Base-by-base conservation (phyloP, 257 asterid species). In the Fraxinus cuspidata region DNA sequence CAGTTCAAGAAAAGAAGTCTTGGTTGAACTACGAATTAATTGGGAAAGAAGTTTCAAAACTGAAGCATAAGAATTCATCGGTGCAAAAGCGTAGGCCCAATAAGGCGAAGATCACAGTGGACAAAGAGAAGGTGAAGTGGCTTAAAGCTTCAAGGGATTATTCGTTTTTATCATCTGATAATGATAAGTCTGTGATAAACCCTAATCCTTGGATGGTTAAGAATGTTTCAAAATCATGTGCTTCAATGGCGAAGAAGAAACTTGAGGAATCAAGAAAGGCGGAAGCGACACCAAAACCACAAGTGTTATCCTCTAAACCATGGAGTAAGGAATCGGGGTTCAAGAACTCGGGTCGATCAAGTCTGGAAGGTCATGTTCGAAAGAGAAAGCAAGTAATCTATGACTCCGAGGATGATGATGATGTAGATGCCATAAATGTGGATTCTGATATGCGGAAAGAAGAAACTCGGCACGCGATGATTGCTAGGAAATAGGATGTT, bases 101-200 rank as follows among this genome's bases (percentile, higher is more conserved):
- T 7, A 21, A 11, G 13, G 5, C 3, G 13, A 21, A n/a, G 3
- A n/a, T 58, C 49, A 12, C 1, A 21, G 0, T 35, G 15, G 71
- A 34, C 1, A 58, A 60, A 35, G 56, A 58, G 18, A 74, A 60
- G 21, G 31, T 60, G 29, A 1, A 75, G 65, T 63, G 31, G 73
- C 47, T 75, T 15, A 75, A 21, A 40, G 29, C 68, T 1, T 65
- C 64, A 0, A 64, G 79, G 5, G 79, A 75, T 40, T 75, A 64
- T 75, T 75, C 79, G 47, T 65, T 64, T 42, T 65, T 64, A 49
- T 75, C 32, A 0, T 65, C 65, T 7, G 44, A 40, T 63, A 25
- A 74, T 58, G 21, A 65, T 38, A 25, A 60, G 34, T 40, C 31
- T 35, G 37, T 56, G 53, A 37, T 70, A 19, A 34, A 16, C 27